Conservation (phyloP, 352 stramenopile species). For the Phytopythium oedochilum region DNA sequence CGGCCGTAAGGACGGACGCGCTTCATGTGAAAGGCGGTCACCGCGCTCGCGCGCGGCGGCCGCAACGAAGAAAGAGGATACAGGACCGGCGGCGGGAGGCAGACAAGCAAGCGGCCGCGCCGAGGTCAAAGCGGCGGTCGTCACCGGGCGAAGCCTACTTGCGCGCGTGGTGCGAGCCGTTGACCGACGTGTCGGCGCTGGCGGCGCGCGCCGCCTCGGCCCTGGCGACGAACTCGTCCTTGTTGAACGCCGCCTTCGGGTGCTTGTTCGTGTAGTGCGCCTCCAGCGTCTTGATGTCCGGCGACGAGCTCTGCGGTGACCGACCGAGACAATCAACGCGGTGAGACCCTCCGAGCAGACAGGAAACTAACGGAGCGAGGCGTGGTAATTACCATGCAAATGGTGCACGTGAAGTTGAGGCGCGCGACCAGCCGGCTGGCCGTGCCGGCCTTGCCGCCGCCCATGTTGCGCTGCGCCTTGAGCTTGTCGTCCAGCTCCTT, state of each 20-base stretch:
- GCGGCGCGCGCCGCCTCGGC: constrained; percentile 44
- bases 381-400: constrained; percentile 46
- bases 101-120: not conserved
- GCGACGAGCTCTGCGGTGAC: constrained; percentile 52
- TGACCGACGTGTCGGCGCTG: constrained; percentile 18
- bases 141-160: no score
- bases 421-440: constrained; percentile 32
- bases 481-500: constrained; percentile 55
- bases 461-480: constrained; percentile 42
- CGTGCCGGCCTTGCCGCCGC: constrained; percentile 41
- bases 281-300: constrained; percentile 61
- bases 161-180: constrained; percentile 41
- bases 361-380: not conserved
- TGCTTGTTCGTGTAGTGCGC: constrained; percentile 60
- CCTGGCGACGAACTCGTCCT: constrained; percentile 37
- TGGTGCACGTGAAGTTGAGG: constrained; percentile 66
- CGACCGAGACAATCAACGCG: no score
- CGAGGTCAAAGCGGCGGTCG: not conserved
- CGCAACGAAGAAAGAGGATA: constrained; percentile 1
- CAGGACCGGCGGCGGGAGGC: not conserved
- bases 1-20: not conserved
- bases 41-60: not conserved
- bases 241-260: constrained; percentile 46
- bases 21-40: not conserved
- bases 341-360: no score